Conservation (phyloP, 2,329 filamentous ascomycete genomes). For the Xylariaceae sp. region DNA sequence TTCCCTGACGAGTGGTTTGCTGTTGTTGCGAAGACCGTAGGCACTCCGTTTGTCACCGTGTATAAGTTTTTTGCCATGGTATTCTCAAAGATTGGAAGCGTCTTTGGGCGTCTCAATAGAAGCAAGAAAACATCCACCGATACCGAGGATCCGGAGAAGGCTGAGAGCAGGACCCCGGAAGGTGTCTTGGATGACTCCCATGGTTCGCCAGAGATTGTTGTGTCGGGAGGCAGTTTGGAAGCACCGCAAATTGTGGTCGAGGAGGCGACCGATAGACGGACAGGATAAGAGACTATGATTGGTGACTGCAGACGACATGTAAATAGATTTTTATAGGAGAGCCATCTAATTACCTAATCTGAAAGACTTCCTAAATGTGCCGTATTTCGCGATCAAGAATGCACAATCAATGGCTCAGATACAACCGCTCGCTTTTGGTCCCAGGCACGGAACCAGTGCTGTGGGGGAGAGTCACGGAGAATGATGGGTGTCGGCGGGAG, state of each 20-base stretch:
- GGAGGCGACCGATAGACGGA: too few species aligned
- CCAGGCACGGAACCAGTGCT: too few species aligned
- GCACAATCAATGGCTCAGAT: too few species aligned
- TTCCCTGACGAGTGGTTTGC: conserved; percentile 48
- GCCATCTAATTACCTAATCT: too few species aligned
- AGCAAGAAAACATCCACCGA: neutral
- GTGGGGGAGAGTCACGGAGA: too few species aligned
- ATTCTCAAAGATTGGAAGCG: conserved; percentile 18
- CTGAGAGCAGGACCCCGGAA: neutral
- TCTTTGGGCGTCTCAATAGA: conserved; percentile 19
- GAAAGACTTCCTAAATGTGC: too few species aligned
- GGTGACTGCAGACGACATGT: too few species aligned
- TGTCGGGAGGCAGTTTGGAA: conserved; percentile 17
- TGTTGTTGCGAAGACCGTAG: conserved; percentile 28
- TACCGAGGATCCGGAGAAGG: conserved; percentile 11
- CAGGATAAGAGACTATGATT: too few species aligned
- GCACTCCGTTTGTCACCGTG: conserved; percentile 28
- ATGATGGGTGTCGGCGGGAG: too few species aligned
- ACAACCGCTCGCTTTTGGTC: too few species aligned
- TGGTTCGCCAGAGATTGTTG: conserved; percentile 25
- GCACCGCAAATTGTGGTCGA: neutral
- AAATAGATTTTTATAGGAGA: too few species aligned
- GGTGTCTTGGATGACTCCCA: neutral
- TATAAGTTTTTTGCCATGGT: conserved; percentile 23
- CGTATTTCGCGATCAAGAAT: too few species aligned